These are phyloP conservation scores for Cercospora berteroae DNA, from an alignment of 2,329 filamentous ascomycete species.

Conservation along the genomic window DNA sequence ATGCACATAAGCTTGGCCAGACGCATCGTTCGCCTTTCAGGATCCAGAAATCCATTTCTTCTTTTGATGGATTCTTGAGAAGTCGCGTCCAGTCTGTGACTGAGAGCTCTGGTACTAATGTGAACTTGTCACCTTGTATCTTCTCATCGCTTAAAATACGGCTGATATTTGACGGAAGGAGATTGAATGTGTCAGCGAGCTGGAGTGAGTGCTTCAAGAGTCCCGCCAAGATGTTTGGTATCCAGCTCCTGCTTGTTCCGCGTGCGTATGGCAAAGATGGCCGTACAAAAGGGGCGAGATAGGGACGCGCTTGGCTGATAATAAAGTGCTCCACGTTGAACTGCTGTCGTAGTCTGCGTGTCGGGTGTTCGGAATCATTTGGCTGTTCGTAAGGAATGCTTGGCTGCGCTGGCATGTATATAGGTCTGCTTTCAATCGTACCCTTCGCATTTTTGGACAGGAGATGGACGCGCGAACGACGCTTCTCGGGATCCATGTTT, in stretches of 20 bases:
- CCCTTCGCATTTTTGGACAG: slow-evolving; percentile 76
- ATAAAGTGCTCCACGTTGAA: slow-evolving; percentile 97
- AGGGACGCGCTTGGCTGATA: slow-evolving; percentile 86
- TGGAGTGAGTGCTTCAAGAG: slow-evolving; percentile 13
- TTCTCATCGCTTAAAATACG: slow-evolving; percentile 54
- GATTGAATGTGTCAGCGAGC: slow-evolving; percentile 62
- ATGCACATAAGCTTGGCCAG: slow-evolving; percentile 81
- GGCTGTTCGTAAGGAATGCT: background rate
- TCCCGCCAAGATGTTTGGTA: slow-evolving; percentile 4
- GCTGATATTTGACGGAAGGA: slow-evolving; percentile 56
- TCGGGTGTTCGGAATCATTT: slow-evolving; percentile 41
- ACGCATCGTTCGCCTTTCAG: slow-evolving; percentile 79
- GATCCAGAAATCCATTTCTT: slow-evolving; percentile 81
- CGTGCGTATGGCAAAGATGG: slow-evolving; percentile 31
- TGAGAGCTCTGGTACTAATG: slow-evolving; percentile 76
- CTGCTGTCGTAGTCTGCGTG: slow-evolving; percentile 72
- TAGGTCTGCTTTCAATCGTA: slow-evolving; percentile 67
- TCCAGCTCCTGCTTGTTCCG: slow-evolving; percentile 7
- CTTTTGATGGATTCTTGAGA: slow-evolving; percentile 76
- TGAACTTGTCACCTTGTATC: slow-evolving; percentile 74
- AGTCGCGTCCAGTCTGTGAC: slow-evolving; percentile 71
- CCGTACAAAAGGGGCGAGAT: slow-evolving; percentile 71
- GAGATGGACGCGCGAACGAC: slow-evolving; percentile 51
- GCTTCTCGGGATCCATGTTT: slow-evolving; percentile 65
- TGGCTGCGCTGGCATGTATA: slow-evolving; percentile 50